Percentiles rank a stretch among this genome's conserved stretches.
Evolutionary conservation across 768 basidiomycete species (phyloP).

Genomic region (Tricholoma sp.): DNA sequence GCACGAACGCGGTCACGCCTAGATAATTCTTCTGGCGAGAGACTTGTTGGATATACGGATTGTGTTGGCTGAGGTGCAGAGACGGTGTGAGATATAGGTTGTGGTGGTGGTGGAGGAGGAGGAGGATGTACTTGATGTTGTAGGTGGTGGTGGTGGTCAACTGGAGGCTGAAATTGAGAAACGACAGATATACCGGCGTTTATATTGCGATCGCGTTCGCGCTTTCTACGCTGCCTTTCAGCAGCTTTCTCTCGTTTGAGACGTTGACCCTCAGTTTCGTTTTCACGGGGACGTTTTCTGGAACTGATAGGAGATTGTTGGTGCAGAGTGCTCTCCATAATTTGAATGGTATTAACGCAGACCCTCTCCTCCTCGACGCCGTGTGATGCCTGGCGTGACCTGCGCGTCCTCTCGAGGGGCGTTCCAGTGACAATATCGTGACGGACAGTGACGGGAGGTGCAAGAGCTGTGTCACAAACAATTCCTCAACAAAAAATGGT

Average conservation of each 20-base stretch:
- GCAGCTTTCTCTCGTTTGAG: constrained; percentile 84
- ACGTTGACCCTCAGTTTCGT: constrained; percentile 69
- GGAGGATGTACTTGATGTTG: constrained; percentile 28
- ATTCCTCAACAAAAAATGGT: constrained; percentile 1
- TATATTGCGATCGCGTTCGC: constrained; percentile 57
- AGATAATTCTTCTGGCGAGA: constrained; percentile 60
- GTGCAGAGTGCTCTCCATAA: constrained; percentile 20
- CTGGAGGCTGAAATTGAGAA: constrained; percentile 27
- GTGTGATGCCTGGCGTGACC: constrained; percentile 39
- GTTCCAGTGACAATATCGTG: constrained; percentile 44
- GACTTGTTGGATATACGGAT: constrained; percentile 17
- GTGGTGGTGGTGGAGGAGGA: constrained; percentile 6
- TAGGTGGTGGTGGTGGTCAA: constrained; percentile 23
- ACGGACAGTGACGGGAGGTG: constrained; percentile 42
- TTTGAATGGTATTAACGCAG: neutral
- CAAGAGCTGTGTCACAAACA: constrained; percentile 32
- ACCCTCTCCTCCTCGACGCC: neutral
- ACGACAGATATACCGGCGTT: constrained; percentile 36
- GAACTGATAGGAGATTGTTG: constrained; percentile 21
- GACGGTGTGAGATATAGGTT: constrained; percentile 12
- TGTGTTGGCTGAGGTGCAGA: constrained; percentile 15
- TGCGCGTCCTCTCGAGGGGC: constrained; percentile 31
- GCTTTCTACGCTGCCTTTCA: constrained; percentile 78
- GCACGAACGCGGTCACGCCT: constrained; percentile 69
- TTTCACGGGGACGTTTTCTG: constrained; percentile 58